Conservation (phyloP, 176 grass and related monocot genomes). For the Avena insularis region DNA sequence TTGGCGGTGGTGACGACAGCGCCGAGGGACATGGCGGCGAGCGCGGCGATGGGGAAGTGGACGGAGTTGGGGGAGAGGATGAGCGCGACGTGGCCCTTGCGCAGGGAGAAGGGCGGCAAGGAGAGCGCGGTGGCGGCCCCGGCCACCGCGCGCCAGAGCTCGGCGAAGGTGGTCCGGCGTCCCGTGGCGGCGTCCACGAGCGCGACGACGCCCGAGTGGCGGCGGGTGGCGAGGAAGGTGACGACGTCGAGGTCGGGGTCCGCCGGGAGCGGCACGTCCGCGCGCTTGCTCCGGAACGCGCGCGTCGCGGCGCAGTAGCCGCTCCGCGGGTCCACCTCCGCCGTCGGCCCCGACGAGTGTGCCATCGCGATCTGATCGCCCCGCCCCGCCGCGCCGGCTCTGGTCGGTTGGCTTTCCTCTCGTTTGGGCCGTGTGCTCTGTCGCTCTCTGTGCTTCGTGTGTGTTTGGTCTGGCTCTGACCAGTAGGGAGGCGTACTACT, state of each 20-base stretch:
- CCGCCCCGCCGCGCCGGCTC: neutral
- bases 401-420: neutral
- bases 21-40: conserved; percentile 85
- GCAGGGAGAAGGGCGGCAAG: conserved; percentile 65
- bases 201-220: conserved; percentile 77
- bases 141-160: conserved; percentile 72
- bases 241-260: conserved; percentile 66
- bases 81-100: conserved; percentile 77
- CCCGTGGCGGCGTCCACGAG: conserved; percentile 74
- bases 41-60: conserved; percentile 86
- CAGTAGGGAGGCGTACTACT: neutral
- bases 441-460: neutral
- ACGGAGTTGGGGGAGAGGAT: conserved; percentile 89
- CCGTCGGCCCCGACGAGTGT: neutral
- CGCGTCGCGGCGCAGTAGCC: conserved; percentile 68
- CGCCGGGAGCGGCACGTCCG: conserved; percentile 52
- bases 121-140: conserved; percentile 72
- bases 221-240: conserved; percentile 77
- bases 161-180: conserved; percentile 62
- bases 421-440: neutral
- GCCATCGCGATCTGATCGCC: conserved; percentile 45
- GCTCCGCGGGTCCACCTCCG: conserved; percentile 58
- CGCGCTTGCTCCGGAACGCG: conserved; percentile 75
- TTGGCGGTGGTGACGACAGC: conserved; percentile 88
- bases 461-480: neutral